Conservation (phyloP, 331 rosid genomes). For the Malus hybrid region DNA sequence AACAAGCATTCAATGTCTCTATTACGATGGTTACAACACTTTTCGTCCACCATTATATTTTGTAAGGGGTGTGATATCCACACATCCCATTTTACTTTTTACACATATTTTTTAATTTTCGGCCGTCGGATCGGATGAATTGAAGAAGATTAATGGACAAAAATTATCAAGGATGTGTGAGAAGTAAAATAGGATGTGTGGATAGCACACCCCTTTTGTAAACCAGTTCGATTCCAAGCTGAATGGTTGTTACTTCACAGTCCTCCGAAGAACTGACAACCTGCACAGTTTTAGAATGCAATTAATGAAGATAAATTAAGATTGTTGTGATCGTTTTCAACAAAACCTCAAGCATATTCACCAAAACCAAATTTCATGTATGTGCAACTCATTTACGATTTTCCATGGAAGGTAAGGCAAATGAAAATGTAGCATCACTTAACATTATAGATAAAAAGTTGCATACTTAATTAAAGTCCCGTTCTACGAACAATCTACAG, state of each 20-base stretch:
- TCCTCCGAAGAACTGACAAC: slow-evolving; percentile 78
- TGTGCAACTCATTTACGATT: background rate
- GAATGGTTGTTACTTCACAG: slow-evolving; percentile 84
- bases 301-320: background rate
- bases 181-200: too few relatives aligned
- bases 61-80: slow-evolving; percentile 22
- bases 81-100: too few relatives aligned
- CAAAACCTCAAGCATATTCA: background rate
- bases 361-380: background rate
- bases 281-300: slow-evolving; percentile 23
- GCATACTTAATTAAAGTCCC: background rate
- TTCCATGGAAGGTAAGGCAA: too few relatives aligned
- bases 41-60: slow-evolving; percentile 11
- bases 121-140: too few relatives aligned
- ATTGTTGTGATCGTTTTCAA: background rate
- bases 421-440: too few relatives aligned
- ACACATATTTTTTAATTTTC: too few relatives aligned
- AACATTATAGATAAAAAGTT: too few relatives aligned
- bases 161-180: too few relatives aligned
- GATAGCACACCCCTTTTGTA: too few relatives aligned
- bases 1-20: background rate
- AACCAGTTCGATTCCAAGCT: slow-evolving; percentile 51
- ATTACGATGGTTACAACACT: background rate
- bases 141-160: too few relatives aligned
- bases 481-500: background rate